These are phyloP conservation scores for Schizothecium vesticola DNA, from an alignment of 495 filamentous ascomycete genomes.

Conservation along the genomic window DNA sequence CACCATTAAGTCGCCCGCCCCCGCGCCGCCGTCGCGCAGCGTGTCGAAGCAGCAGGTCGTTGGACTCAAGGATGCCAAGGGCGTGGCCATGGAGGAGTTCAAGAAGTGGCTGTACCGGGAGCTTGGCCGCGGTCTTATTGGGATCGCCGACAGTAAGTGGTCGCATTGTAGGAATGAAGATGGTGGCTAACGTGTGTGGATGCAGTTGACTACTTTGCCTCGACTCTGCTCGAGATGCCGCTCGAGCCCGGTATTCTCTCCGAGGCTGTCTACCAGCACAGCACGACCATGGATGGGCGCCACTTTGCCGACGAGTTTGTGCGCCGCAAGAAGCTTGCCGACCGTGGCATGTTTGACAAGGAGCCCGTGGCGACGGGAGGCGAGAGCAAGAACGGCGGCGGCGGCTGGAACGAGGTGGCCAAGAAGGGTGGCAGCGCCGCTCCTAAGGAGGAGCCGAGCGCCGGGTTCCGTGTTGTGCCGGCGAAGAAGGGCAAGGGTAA, in stretches of 20 bases:
- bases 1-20: conserved; percentile 29
- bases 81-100: conserved; percentile 73
- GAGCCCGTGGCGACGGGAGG: conserved; percentile 47
- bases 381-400: conserved; percentile 44
- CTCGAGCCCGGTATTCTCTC: conserved; percentile 74
- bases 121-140: conserved; percentile 50
- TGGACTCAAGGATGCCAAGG: conserved; percentile 45
- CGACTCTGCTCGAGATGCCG: conserved; percentile 66
- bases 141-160: conserved; percentile 44
- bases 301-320: conserved; percentile 95
- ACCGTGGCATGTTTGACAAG: conserved; percentile 73
- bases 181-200: conserved; percentile 20
- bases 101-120: conserved; percentile 82
- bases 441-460: conserved; percentile 44
- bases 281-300: conserved; percentile 79
- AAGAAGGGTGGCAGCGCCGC: conserved; percentile 63
- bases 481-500: conserved; percentile 83
- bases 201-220: conserved; percentile 73
- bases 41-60: conserved; percentile 28
- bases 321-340: conserved; percentile 83
- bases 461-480: conserved; percentile 82
- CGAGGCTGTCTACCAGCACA: conserved; percentile 80
- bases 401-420: conserved; percentile 95
- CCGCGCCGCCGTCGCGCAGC: conserved; percentile 19
- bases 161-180: conserved; percentile 16